Percentiles rank a stretch among this genome's conserved stretches.
phyloP scores from a whole-genome alignment of 2,329 filamentous ascomycete genomes.

The Hypoxylon sp. region DNA sequence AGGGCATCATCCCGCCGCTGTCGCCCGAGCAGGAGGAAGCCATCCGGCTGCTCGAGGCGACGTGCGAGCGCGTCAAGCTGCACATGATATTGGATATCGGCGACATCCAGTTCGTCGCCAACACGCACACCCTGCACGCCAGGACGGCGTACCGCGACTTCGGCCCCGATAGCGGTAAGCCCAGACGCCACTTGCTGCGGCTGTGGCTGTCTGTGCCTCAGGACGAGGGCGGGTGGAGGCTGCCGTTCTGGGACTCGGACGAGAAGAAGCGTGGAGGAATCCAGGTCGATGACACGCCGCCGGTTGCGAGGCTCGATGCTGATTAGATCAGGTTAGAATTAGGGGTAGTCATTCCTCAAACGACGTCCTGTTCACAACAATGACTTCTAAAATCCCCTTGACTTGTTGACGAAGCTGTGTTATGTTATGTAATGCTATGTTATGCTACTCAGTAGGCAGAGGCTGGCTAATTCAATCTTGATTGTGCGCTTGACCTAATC shows the following conservation, averaged over 20 bases:
- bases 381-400: too few relatives aligned
- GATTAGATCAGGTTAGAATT: conserved; percentile 67
- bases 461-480: too few relatives aligned
- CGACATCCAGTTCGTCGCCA: conserved; percentile 89
- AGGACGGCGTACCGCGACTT: conserved; percentile 82
- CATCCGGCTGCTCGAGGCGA: conserved; percentile 79
- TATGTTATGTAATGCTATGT: too few relatives aligned
- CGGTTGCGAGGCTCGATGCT: conserved; percentile 81
- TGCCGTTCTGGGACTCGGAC: conserved; percentile 84
- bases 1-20: conserved; percentile 80
- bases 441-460: too few relatives aligned
- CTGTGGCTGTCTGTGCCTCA: conserved; percentile 89
- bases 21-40: conserved; percentile 79
- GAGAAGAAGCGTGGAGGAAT: conserved; percentile 92
- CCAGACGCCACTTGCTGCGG: conserved; percentile 83
- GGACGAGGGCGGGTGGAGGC: conserved; percentile 84
- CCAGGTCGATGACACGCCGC: conserved; percentile 85
- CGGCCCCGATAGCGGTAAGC: conserved; percentile 72
- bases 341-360: conserved; percentile 3
- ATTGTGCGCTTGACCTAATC: not conserved
- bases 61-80: conserved; percentile 78
- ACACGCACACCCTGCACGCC: conserved; percentile 85
- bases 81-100: conserved; percentile 91
- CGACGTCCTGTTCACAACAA: not conserved
- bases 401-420: too few relatives aligned